Base-by-base conservation (phyloP, 257 asterid genomes). In the Cynanchum wilfordii region DNA sequence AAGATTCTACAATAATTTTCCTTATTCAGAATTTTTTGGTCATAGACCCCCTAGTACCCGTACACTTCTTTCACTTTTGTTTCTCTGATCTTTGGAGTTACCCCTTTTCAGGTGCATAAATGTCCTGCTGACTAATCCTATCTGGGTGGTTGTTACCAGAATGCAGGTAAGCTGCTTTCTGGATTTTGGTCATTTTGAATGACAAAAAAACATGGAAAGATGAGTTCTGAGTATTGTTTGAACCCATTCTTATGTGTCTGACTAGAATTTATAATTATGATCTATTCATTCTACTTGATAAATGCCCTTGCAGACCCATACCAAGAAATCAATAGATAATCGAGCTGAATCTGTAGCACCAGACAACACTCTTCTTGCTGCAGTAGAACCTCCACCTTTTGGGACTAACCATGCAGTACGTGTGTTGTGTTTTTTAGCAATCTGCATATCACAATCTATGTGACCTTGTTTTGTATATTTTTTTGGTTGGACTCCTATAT, bases 81-180 rank as follows among this genome's bases (percentile, higher is more conserved):
- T 70, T 55, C 15, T 22, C 72, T 45, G 24, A 82, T 60, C 25
- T 68, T 67, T 27, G 69, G 71, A 60, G 45, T 66, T 75, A 70
- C 79, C 69, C 67, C 72, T 59, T 69, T 77, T 17, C 78, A 94
- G 97, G 89, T 94, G 98, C 67, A 90, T 89, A 64, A 94, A 94
- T 83, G 98, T 94, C 77, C 89, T 94, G 87, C 89, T 94, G 79
- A 94, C 97, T 25, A 91, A 85, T 87, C 98, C 98, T 76, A 91
- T 94, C 51, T 94, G 98, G 98, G 91, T 94, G 75, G 92, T 94
- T 59, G 98, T 94, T 84, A 94, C 96, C 47, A 93, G 98, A 79
- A 94, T 94, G 98, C 98, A 94, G 97, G 98, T 89, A 78, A 72
- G 47, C 49, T 42, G 22, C 56, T 13, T 49, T 5, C 30, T 70